These are phyloP conservation scores for Verticillium nubilum DNA, from an alignment of 2,329 filamentous ascomycete species.

Conservation along the genomic window DNA sequence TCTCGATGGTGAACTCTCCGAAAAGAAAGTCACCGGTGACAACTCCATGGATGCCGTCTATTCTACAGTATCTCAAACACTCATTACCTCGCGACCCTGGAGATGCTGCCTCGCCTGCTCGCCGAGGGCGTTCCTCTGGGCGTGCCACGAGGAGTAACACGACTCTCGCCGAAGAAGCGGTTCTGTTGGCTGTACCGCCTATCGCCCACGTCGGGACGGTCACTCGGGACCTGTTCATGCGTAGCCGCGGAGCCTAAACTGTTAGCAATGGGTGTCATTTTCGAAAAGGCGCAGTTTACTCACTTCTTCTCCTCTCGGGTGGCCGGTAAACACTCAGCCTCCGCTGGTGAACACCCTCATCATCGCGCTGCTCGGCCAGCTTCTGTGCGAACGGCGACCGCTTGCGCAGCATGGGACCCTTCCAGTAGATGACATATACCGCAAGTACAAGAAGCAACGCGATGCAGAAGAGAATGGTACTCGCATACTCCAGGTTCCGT, in stretches of 20 bases:
- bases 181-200: slow-evolving; percentile 31
- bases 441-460: slow-evolving; percentile 55
- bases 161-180: slow-evolving; percentile 35
- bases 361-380: slow-evolving; percentile 37
- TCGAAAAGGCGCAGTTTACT: not conserved
- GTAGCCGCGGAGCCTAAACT: slow-evolving; percentile 17
- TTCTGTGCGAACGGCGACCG: slow-evolving; percentile 61
- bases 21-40: too few species aligned
- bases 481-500: slow-evolving; percentile 52
- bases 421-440: slow-evolving; percentile 63
- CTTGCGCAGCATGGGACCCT: slow-evolving; percentile 53
- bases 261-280: slow-evolving; percentile 7
- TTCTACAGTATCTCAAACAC: not conserved
- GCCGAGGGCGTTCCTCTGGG: slow-evolving; percentile 30
- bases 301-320: slow-evolving; percentile 16
- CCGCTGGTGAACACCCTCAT: slow-evolving; percentile 17
- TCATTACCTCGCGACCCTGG: not conserved
- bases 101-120: slow-evolving; percentile 18
- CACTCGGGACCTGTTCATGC: not conserved
- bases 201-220: slow-evolving; percentile 12
- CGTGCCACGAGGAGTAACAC: slow-evolving; percentile 31
- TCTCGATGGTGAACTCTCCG: too few species aligned
- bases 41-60: too few species aligned
- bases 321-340: slow-evolving; percentile 15
- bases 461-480: slow-evolving; percentile 59